Conservation (phyloP, 2,329 filamentous ascomycete species). For the Talaromyces piceae region DNA sequence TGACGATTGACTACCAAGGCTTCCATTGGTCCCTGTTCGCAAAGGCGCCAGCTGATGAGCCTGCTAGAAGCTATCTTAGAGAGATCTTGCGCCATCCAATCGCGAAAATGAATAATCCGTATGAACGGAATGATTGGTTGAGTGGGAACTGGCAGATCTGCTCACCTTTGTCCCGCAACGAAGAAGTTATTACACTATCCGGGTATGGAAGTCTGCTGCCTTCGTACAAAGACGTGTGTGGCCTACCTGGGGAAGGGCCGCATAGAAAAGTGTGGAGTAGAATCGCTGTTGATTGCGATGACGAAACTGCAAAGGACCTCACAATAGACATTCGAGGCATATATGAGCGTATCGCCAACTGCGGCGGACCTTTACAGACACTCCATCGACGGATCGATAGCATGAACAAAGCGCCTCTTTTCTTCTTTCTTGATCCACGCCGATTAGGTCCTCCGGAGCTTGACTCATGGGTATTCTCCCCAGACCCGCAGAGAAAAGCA, state of each 20-base stretch:
- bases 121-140: slow-evolving; percentile 19
- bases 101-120: slow-evolving; percentile 38
- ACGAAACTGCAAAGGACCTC: slow-evolving; percentile 21
- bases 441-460: slow-evolving; percentile 38
- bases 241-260: slow-evolving; percentile 32
- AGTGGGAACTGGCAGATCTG: slow-evolving; percentile 41
- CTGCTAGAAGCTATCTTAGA: slow-evolving; percentile 34
- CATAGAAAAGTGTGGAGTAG: slow-evolving; percentile 36
- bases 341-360: slow-evolving; percentile 47
- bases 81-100: slow-evolving; percentile 40
- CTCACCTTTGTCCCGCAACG: slow-evolving; percentile 27
- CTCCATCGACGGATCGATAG: slow-evolving; percentile 42
- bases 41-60: slow-evolving; percentile 31
- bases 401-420: slow-evolving; percentile 31
- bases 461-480: slow-evolving; percentile 53
- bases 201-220: slow-evolving; percentile 25
- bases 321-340: slow-evolving; percentile 40
- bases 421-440: slow-evolving; percentile 52
- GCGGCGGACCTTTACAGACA: slow-evolving; percentile 49
- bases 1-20: slow-evolving; percentile 18
- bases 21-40: slow-evolving; percentile 45
- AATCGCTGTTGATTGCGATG: slow-evolving; percentile 33
- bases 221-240: slow-evolving; percentile 35
- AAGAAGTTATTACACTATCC: slow-evolving; percentile 27
- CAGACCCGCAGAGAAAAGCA: slow-evolving; percentile 39